Evolutionary conservation across 2,329 filamentous ascomycete species (phyloP), one percentile per base, ranked within the genome.

Genomic region (Leptosphaerulina australis): DNA sequence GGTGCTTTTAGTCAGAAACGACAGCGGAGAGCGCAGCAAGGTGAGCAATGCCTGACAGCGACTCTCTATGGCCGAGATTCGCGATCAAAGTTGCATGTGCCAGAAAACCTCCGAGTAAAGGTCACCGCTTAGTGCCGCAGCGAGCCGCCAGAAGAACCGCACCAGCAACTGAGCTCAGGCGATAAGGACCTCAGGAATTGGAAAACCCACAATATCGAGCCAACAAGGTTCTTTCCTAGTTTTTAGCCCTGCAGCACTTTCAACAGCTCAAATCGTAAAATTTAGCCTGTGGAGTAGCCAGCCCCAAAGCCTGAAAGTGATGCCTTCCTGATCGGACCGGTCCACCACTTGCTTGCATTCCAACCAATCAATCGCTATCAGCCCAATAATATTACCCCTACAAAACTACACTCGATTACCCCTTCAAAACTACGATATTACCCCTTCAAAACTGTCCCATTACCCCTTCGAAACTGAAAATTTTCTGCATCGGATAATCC

Each of bases 401-500:
- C 40, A 44, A 50, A 50, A 50, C 47, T 44, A 35, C 57, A 55
- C 51, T 48, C 37, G 29, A 55, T 68, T 68, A 66, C 64, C 63
- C 64, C 62, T 63, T 63, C 67, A 44, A 67, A 69, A 70, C 60
- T 53, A 34, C 30, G 15, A 26, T 29, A 43, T 52, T 54, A 60
- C 50, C 50, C 50, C 50, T 53, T 35, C 44, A 5, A 53, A 53
- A 47, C 36, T 47, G 11, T 14, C 15, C 18, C 28, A 68, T 72
- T 72, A 72, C 68, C 67, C 68, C 68, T 66, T 63, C 64, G 48
- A 69, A 71, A 71, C 44, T 70, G 60, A 70, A 70, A 69, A 69
- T 62, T 63, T 67, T 38, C 38, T 4, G 9, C 28, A 5, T 30
- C 21, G 25, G 45, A 28, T 50, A 36, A 44, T 28, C 17, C 7